phyloP scores from a whole-genome alignment of 2,329 filamentous ascomycete genomes.

The Bimuria novae-zelandiae region DNA sequence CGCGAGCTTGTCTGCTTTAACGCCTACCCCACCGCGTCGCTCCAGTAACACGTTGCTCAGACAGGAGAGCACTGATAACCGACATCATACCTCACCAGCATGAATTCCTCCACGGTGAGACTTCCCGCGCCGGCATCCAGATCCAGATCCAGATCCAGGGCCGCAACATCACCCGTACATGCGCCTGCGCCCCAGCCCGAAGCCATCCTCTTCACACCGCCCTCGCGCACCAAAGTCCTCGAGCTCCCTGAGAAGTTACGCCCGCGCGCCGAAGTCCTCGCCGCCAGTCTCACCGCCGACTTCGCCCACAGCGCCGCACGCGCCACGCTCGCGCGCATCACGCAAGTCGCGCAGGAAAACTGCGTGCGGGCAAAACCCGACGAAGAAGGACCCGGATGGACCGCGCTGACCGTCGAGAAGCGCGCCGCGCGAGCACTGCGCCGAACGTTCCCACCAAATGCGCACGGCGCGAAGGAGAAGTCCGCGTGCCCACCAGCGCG shows the following conservation, averaged over 20 bases:
- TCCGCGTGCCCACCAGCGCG: not conserved
- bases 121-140: too few relatives aligned
- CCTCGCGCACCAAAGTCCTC: not conserved
- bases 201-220: not conserved
- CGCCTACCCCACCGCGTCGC: too few relatives aligned
- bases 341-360: not conserved
- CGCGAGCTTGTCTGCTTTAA: too few relatives aligned
- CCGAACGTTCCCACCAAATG: not conserved
- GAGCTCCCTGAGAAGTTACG: not conserved
- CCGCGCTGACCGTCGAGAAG: not conserved
- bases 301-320: not conserved
- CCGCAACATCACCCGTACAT: too few relatives aligned
- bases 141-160: too few relatives aligned
- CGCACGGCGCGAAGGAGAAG: not conserved
- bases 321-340: not conserved
- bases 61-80: too few relatives aligned
- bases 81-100: too few relatives aligned
- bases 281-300: not conserved
- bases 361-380: not conserved
- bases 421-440: not conserved
- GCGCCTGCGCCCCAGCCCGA: not conserved
- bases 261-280: not conserved
- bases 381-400: not conserved
- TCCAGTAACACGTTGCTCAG: too few relatives aligned
- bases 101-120: too few relatives aligned